Base-by-base conservation (phyloP, 257 asterid species). In the Petrea volubilis region DNA sequence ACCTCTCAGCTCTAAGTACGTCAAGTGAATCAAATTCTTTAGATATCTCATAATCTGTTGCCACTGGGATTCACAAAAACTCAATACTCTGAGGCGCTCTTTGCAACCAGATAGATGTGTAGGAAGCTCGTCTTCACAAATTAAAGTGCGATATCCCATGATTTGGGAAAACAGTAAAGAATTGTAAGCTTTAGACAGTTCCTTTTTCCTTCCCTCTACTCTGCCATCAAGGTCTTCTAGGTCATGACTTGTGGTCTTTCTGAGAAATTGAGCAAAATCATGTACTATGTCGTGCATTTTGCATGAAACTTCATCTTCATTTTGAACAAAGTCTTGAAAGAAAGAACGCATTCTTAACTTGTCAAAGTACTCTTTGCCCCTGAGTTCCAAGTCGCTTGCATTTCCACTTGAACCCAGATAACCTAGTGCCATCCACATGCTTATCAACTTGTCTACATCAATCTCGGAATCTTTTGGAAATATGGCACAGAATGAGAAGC, bases 1-100 rank as follows among this genome's bases (percentile, higher is more conserved):
- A 2, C 31, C 7, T n/a, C 56, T 60, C 44, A 78, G 36, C 61
- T 77, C 60, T 18, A 77, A 65, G 64, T 34, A 57, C 36, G 77
- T 70, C 36, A 70, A 62, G 60, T 71, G 77, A 46, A 64, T 40
- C 44, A 63, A 52, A 2, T 28, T 62, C 11, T 43, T 43, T 3
- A 70, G 20, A 9, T 46, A 25, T 14, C 21, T 34, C 8, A 66
- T 65, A 28, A 72, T 59, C 24, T 57, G 34, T 21, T 41, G 29
- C 50, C 61, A 41, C 6, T 7, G 18, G 24, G 63, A 67, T 3
- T 49, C 27, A 7, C 27, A 15, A 9, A 78, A 38, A 41, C 55
- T 33, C 21, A 57, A 9, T 0, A 41, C 31, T 46, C 74, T 56
- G 2, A 44, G 1, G 12, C 64, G 2, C 13, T 13, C 2, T 6